Evolutionary conservation across 345 rosid genomes (phyloP), one percentile per base, ranked within the genome.

Genomic region (Mallotus nudiflorus): DNA sequence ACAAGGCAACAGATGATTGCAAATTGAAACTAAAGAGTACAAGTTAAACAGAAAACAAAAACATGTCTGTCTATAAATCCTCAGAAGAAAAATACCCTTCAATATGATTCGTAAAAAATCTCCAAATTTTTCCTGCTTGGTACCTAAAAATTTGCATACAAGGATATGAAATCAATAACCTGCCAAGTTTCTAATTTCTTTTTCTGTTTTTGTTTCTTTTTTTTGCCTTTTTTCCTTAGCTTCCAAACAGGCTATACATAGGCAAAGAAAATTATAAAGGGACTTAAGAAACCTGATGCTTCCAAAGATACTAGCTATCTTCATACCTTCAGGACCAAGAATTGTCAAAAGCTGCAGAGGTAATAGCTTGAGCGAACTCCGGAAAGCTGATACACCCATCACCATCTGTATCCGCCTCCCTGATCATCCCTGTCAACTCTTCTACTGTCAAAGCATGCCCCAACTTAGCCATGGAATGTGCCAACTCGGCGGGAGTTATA

Each of bases 401-500:
- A 0, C 99, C 99, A 22, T 95, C 97, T 1, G 85, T 81, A 69
- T 95, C 99, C 0, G 97, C 99, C 73, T 95, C 99, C 82, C 68
- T 90, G 62, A 95, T 95, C 99, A 95, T 95, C 70, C 92, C 99
- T 0, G 92, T 85, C 73, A 95, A 71, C 78, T 95, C 97, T 62
- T 86, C 93, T 0, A 82, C 93, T 6, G 81, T 66, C 65, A 82
- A 72, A 4, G 86, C 81, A 27, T 78, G 84, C 16, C 86, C 84
- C 65, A 83, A 70, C 61, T 83, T 80, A 27, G 84, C 84, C 84
- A 83, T 83, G 18, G 84, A 76, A 24, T 81, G 82, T 6, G 82
- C 86, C 52, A 83, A 61, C 73, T 83, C 86, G 3, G 84, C 80
- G n/a, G 82, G 77, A 14, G 84, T 81, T 54, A 81, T 84, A 74